Evolutionary conservation across 495 filamentous ascomycete species (phyloP).

Genomic region (Polyplosphaeria fusca): DNA sequence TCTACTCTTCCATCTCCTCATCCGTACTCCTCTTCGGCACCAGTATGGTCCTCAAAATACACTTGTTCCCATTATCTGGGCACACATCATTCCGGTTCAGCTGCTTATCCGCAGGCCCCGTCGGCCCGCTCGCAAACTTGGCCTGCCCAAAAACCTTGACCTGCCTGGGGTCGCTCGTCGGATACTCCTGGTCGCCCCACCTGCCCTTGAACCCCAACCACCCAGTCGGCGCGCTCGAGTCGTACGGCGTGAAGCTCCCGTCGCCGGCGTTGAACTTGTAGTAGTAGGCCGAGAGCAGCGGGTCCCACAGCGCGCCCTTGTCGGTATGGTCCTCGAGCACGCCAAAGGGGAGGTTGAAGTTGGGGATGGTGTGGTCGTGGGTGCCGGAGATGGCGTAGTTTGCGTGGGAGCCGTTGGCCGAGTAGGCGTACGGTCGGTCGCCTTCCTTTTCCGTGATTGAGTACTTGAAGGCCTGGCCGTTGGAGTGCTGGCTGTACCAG

Average conservation of each 20-base stretch:
- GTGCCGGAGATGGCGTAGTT: slow-evolving; percentile 53
- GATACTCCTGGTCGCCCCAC: slow-evolving; percentile 60
- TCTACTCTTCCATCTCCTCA: slow-evolving; percentile 3
- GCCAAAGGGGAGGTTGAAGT: slow-evolving; percentile 30
- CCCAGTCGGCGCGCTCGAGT: slow-evolving; percentile 23
- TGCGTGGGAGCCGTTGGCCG: slow-evolving; percentile 57
- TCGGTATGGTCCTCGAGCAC: slow-evolving; percentile 27
- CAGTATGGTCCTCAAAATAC: slow-evolving; percentile 22
- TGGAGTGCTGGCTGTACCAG: slow-evolving; percentile 63
- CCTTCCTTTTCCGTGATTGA: slow-evolving; percentile 42
- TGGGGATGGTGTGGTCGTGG: slow-evolving; percentile 36
- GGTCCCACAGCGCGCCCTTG: slow-evolving; percentile 50
- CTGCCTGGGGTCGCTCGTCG: slow-evolving; percentile 39
- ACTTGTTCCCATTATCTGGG: slow-evolving; percentile 30
- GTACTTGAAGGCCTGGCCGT: slow-evolving; percentile 63
- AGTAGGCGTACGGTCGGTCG: slow-evolving; percentile 49
- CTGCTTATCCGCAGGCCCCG: slow-evolving; percentile 33
- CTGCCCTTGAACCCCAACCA: slow-evolving; percentile 54
- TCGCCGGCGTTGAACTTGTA: slow-evolving; percentile 49
- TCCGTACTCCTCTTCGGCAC: slow-evolving; percentile 30
- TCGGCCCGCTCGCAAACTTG: slow-evolving; percentile 29
- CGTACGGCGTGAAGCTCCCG: slow-evolving; percentile 46
- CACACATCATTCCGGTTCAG: slow-evolving; percentile 29
- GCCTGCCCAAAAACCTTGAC: slow-evolving; percentile 18
- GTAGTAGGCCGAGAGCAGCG: slow-evolving; percentile 48